These are phyloP conservation scores for Backusella parvicylindrica DNA, from an alignment of 192 early-diverging fungal genomes.

Conservation along the genomic window DNA sequence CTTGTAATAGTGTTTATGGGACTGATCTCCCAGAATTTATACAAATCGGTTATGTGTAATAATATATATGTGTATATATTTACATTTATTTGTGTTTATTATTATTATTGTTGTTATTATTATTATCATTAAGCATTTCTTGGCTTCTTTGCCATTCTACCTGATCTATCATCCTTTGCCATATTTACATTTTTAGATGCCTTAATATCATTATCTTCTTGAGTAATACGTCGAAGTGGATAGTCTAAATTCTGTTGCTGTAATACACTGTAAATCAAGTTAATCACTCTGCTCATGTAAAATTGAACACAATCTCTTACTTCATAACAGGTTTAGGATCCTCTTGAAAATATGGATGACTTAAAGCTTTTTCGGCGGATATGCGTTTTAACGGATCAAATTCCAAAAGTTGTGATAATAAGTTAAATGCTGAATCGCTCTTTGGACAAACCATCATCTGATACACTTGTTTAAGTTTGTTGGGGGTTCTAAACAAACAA, in stretches of 20 bases:
- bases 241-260: slow-evolving; percentile 32
- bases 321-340: slow-evolving; percentile 56
- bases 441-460: slow-evolving; percentile 33
- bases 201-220: slow-evolving; percentile 57
- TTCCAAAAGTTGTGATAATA: slow-evolving; percentile 72
- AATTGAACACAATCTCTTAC: slow-evolving; percentile 26
- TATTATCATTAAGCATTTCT: slow-evolving; percentile 16
- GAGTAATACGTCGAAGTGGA: slow-evolving; percentile 48
- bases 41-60: background rate
- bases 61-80: background rate
- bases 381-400: slow-evolving; percentile 80
- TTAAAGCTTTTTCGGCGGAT: slow-evolving; percentile 71
- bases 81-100: background rate
- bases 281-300: background rate
- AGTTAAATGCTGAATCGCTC: slow-evolving; percentile 51
- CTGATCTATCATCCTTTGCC: slow-evolving; percentile 23
- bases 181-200: slow-evolving; percentile 18
- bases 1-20: background rate
- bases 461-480: slow-evolving; percentile 40
- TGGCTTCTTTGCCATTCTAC: slow-evolving; percentile 27
- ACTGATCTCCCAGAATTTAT: background rate
- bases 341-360: slow-evolving; percentile 82
- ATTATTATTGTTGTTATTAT: background rate
- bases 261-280: background rate
- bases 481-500: slow-evolving; percentile 40